Evolutionary conservation across 176 grass and related monocot genomes (phyloP).

Genomic region (Carex kokanica): DNA sequence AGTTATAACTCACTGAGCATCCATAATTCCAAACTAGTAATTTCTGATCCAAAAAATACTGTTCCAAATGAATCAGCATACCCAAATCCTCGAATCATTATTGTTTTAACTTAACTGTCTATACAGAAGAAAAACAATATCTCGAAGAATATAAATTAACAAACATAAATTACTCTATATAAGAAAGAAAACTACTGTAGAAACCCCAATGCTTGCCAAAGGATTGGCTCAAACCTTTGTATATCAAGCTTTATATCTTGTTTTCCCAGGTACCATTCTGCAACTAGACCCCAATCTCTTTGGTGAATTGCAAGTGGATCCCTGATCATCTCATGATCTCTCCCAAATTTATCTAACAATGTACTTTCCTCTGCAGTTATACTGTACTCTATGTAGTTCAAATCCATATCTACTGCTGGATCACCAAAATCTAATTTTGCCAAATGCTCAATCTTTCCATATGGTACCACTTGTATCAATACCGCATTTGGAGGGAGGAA

Average conservation of each 20-base stretch:
- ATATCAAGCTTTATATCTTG: constrained; percentile 57
- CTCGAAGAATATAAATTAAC: not conserved
- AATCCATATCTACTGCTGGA: constrained; percentile 53
- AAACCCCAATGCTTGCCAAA: constrained; percentile 35
- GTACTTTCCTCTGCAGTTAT: constrained; percentile 56
- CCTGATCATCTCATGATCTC: constrained; percentile 57
- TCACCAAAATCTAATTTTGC: constrained; percentile 49
- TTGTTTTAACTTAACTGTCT: not conserved
- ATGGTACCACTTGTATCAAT: constrained; percentile 61
- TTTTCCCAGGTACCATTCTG: constrained; percentile 65
- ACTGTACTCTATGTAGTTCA: constrained; percentile 56
- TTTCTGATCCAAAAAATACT: not conserved
- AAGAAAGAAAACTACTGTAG: constrained; percentile 20
- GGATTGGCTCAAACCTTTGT: constrained; percentile 33
- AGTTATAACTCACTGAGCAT: not conserved
- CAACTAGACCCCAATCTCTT: constrained; percentile 51
- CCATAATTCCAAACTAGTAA: not conserved
- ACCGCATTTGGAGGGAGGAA: constrained; percentile 54
- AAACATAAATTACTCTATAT: constrained; percentile 4
- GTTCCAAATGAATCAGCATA: not conserved
- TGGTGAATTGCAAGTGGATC: constrained; percentile 49
- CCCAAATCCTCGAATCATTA: not conserved
- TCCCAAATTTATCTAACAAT: constrained; percentile 44
- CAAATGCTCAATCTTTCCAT: constrained; percentile 48
- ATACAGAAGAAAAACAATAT: constrained; percentile 9